These are phyloP conservation scores for Hypoxylon rubiginosum DNA, from an alignment of 2,329 filamentous ascomycete species.

Conservation along the genomic window DNA sequence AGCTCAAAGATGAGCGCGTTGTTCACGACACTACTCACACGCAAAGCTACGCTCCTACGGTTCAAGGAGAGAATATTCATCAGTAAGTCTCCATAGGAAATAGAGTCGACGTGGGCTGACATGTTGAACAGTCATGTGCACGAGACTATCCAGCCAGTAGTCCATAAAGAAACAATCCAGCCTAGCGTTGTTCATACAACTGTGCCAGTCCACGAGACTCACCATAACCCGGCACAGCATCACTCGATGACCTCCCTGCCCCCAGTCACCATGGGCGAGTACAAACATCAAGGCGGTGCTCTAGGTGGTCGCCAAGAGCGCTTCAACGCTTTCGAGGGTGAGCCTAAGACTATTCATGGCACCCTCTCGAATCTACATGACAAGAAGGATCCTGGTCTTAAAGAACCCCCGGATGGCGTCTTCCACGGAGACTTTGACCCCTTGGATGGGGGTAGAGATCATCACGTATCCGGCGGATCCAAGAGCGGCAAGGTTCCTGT, in stretches of 20 bases:
- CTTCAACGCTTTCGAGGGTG: conserved; percentile 72
- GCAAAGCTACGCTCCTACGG: conserved; percentile 60
- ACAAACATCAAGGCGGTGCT: conserved; percentile 66
- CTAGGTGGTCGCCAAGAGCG: conserved; percentile 68
- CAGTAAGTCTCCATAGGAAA: conserved; percentile 54
- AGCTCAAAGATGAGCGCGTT: conserved; percentile 65
- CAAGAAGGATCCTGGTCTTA: conserved; percentile 34
- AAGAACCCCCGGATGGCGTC: conserved; percentile 23
- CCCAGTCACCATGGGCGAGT: conserved; percentile 74
- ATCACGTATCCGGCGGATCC: not conserved
- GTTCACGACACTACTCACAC: conserved; percentile 64
- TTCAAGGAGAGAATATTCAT: conserved; percentile 74
- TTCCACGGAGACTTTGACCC: conserved; percentile 32
- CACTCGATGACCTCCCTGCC: conserved; percentile 75
- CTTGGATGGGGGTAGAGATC: conserved; percentile 14
- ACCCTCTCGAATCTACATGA: conserved; percentile 41
- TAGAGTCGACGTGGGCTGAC: not conserved
- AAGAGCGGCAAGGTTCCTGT: not conserved
- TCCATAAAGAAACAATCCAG: conserved; percentile 77
- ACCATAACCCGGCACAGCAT: conserved; percentile 75
- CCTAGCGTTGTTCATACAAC: conserved; percentile 79
- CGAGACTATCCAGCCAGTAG: conserved; percentile 77
- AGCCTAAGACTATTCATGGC: conserved; percentile 65
- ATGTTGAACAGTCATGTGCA: conserved; percentile 63
- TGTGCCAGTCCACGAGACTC: conserved; percentile 78